Conservation (phyloP, 768 basidiomycete genomes). For the Russula sp. region DNA sequence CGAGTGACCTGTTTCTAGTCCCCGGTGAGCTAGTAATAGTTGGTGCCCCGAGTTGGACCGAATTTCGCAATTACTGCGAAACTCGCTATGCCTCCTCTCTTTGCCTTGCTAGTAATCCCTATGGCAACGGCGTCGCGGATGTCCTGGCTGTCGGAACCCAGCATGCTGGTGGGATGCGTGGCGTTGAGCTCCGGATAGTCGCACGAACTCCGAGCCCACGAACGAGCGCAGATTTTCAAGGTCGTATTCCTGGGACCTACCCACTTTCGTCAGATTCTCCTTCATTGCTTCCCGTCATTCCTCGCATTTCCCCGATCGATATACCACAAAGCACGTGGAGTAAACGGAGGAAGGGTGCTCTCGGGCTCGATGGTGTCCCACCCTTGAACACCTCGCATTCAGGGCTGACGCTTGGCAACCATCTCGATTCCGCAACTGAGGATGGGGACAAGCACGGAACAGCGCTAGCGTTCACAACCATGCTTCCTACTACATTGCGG, state of each 20-base stretch:
- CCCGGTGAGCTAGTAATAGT: slow-evolving; percentile 15
- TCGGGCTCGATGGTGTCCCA: slow-evolving; percentile 17
- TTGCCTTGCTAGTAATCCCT: slow-evolving; percentile 7
- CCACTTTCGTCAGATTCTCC: slow-evolving; percentile 10
- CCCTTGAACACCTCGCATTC: background rate
- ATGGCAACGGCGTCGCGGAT: slow-evolving; percentile 7
- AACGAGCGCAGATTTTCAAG: slow-evolving; percentile 1
- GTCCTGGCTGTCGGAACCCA: slow-evolving; percentile 15
- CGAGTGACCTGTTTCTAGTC: slow-evolving; percentile 7
- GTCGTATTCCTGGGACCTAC: slow-evolving; percentile 26
- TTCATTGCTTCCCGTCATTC: background rate
- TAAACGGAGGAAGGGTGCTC: slow-evolving; percentile 4
- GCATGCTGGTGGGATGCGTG: slow-evolving; percentile 2
- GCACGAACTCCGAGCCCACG: background rate
- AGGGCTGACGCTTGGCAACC: background rate
- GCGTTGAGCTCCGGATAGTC: slow-evolving; percentile 19
- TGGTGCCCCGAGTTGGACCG: slow-evolving; percentile 13
- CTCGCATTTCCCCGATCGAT: slow-evolving; percentile 1
- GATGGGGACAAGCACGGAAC: background rate
- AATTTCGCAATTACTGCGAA: slow-evolving; percentile 17
- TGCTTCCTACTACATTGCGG: slow-evolving; percentile 21
- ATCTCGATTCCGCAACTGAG: background rate
- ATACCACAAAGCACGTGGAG: background rate
- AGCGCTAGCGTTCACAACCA: slow-evolving; percentile 7
- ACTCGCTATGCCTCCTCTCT: slow-evolving; percentile 7